phyloP scores from a whole-genome alignment of 2,329 filamentous ascomycete species.

The Chrysoporthe puriensis region DNA sequence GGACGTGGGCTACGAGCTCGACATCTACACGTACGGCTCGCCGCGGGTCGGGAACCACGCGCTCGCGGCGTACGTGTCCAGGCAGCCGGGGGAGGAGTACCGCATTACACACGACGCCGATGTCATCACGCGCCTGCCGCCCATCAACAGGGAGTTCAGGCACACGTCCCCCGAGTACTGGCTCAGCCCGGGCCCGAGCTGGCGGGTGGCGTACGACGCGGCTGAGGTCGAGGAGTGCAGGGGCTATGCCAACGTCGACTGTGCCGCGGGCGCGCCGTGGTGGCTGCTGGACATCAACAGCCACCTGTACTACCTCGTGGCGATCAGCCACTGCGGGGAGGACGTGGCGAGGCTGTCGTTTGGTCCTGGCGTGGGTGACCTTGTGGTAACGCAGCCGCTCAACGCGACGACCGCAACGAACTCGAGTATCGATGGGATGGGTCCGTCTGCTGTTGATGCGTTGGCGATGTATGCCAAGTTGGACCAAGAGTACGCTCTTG shows the following conservation, averaged over 20 bases:
- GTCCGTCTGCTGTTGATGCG: background rate
- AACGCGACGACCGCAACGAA: conserved; percentile 20
- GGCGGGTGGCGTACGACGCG: conserved; percentile 9
- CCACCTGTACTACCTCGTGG: conserved; percentile 22
- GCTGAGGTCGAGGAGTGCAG: conserved; percentile 17
- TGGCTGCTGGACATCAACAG: conserved; percentile 15
- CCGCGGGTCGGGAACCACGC: conserved; percentile 66
- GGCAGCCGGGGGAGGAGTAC: conserved; percentile 53
- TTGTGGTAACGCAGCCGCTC: background rate
- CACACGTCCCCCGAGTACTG: conserved; percentile 74
- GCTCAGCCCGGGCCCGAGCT: conserved; percentile 40
- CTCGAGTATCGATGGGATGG: conserved; percentile 1
- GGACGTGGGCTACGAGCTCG: conserved; percentile 47
- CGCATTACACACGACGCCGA: conserved; percentile 71
- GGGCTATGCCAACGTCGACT: conserved; percentile 13
- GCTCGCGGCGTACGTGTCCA: conserved; percentile 58
- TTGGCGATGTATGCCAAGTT: conserved; percentile 23
- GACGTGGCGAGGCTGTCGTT: conserved; percentile 8
- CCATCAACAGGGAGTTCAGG: conserved; percentile 61
- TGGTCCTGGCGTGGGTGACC: background rate
- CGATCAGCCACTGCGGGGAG: conserved; percentile 16
- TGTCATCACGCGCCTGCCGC: conserved; percentile 69
- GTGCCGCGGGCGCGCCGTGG: conserved; percentile 19
- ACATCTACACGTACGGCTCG: conserved; percentile 69
- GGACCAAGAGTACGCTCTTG: conserved; percentile 21